Evolutionary conservation across 2,329 filamentous ascomycete species (phyloP), one percentile per base, ranked within the genome.

Genomic region (Pseudocercospora fijiensis): DNA sequence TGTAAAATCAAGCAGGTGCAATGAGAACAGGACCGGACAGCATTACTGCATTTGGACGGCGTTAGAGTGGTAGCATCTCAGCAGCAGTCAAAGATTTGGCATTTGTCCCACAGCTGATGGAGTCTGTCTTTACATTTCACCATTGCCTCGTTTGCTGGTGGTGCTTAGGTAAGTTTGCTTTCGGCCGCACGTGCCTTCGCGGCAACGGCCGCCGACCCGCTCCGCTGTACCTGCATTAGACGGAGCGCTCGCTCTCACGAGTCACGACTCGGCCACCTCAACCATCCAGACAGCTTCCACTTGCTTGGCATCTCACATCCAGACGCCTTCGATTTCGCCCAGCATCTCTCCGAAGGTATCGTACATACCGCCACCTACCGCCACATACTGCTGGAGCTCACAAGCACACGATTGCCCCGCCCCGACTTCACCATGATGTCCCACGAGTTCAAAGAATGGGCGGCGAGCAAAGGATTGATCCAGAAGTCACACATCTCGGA

Each of bases 1-100:
- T 73, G 72, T 65, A 68, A 66, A 65, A 59, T 70, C 24, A 61
- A 61, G 43, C 58, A 66, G 52, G 66, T 70, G 30, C 58, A 61
- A 58, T 69, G 61, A 47, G 37, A 30, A 16, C 37, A 24, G 27
- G 41, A 16, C 37, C 18, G 27, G 41, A 24, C 16, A 59, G 47
- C 41, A 49, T 45, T 49, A 30, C 18, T 33, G 62, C 60, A 65
- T 65, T 57, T 45, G 30, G 16, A 56, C 24, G 62, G 62, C 56
- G 65, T 66, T 62, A 16, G 28, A 37, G 27, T 28, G 43, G 53
- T 52, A 57, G 53, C 53, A 33, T 56, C 24, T 26, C 5, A 41
- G 28, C 6, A 56, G 4, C 28, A 16, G 20, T 20, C 16, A 41
- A 37, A 27, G 27, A 56, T 56, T 56, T 52, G 20, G 24, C 45